Base-by-base conservation (phyloP, 2,329 filamentous ascomycete genomes). In the Byssochlamys sp. region DNA sequence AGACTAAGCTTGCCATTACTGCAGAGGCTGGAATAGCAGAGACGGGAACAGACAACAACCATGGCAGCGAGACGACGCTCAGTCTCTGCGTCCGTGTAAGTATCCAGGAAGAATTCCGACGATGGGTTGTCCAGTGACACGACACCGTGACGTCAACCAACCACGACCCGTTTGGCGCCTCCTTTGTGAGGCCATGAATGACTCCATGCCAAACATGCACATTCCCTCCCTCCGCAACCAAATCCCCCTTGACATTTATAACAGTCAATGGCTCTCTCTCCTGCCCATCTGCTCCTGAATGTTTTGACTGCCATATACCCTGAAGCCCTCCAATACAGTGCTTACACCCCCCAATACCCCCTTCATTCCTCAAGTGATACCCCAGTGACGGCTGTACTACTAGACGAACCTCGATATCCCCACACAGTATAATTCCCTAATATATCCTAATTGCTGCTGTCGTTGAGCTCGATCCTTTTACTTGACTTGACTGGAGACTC, bases 111-210 rank as follows among this genome's bases (percentile, higher is more conserved):
- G 49, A 51, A 51, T 51, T 51, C 49, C 49, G 49, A 28, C 3
- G 49, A 26, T 7, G 28, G 19, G 29, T 49, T 27, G 26, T 27
- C 50, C 49, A 26, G 25, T 12, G n/a, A 31, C 57, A 60, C 59
- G 59, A 60, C 59, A 60, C 28, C 25, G 53, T 61, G 59, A 61
- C 59, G 59, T 61, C 58, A 61, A 55, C 33, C 33, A 52, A 52
- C 49, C 49, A 51, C 6, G 14, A 9, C 6, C 24, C n/a, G 24
- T 27, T 27, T 19, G 19, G 19, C 25, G 27, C 25, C 25, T 51
- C 49, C 49, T 10, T 51, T 14, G 12, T 19, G 39, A 19, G 14
- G 14, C 49, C n/a, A 28, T 28, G n/a, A 10, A 11, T 10, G 5
- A 26, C 3, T 24, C 19, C 49, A n/a, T 26, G 24, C 49, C 24